A percentile compares a stretch with the other conserved stretches of the same genome.
phyloP scores from a whole-genome alignment of 169 alveolate species.

The Plasmodium ovale region DNA sequence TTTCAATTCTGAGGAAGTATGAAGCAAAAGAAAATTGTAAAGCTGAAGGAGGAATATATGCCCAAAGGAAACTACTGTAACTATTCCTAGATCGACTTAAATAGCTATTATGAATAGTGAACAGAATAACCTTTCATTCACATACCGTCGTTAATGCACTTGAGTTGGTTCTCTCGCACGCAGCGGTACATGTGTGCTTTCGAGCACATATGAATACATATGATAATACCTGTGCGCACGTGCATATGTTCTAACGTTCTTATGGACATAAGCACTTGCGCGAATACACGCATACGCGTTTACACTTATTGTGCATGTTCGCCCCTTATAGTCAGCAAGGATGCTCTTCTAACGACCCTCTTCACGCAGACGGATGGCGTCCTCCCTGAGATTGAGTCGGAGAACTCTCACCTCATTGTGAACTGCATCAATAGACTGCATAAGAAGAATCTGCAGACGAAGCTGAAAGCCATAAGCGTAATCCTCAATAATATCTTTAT shows the following conservation, averaged over 20 bases:
- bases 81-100: too few relatives aligned
- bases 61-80: conserved; percentile 68
- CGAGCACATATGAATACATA: too few relatives aligned
- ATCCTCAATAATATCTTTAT: not conserved
- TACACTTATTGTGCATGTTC: not conserved
- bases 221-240: too few relatives aligned
- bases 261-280: too few relatives aligned
- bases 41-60: conserved; percentile 48
- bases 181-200: too few relatives aligned
- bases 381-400: conserved; percentile 25
- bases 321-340: conserved; percentile 35
- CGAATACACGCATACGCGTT: too few relatives aligned
- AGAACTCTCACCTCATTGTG: conserved; percentile 29
- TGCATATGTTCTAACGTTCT: too few relatives aligned
- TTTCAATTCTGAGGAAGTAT: too few relatives aligned
- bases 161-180: too few relatives aligned
- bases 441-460: conserved; percentile 60
- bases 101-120: too few relatives aligned
- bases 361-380: not conserved
- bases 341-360: conserved; percentile 34
- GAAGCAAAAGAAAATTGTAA: conserved; percentile 68
- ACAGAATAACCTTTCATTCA: too few relatives aligned
- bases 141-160: too few relatives aligned
- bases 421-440: conserved; percentile 62
- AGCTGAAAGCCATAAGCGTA: conserved; percentile 63